These are phyloP conservation scores for Chaetomium fimeti DNA, from an alignment of 495 filamentous ascomycete species.

Conservation along the genomic window DNA sequence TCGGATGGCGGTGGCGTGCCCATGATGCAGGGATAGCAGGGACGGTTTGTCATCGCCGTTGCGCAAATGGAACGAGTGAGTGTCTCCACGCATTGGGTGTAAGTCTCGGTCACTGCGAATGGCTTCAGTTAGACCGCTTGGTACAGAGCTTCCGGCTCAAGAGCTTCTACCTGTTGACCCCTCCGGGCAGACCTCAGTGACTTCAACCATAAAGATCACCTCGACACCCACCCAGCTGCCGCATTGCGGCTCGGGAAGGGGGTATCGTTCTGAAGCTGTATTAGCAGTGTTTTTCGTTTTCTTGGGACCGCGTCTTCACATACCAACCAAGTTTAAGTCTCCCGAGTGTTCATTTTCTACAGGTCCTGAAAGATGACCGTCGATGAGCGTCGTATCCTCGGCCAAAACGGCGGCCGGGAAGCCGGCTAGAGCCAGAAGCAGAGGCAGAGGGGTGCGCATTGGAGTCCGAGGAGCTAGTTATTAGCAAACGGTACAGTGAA, in stretches of 20 bases:
- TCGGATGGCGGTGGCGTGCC: conserved; percentile 24
- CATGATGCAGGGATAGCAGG: conserved; percentile 43
- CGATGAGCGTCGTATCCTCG: conserved; percentile 25
- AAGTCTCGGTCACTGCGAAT: conserved; percentile 28
- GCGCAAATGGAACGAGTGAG: conserved; percentile 42
- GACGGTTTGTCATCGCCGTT: conserved; percentile 34
- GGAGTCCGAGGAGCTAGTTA: conserved; percentile 14
- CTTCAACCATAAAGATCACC: conserved; percentile 37
- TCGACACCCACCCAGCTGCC: conserved; percentile 41
- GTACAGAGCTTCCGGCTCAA: not conserved
- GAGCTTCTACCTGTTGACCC: conserved; percentile 29
- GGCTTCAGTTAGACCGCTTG: not conserved
- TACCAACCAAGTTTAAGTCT: conserved; percentile 28
- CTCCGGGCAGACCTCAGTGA: conserved; percentile 36
- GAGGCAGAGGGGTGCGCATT: conserved; percentile 24
- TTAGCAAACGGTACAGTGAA: not conserved
- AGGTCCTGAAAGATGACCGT: conserved; percentile 27
- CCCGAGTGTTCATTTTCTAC: conserved; percentile 24
- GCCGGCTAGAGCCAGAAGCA: conserved; percentile 29
- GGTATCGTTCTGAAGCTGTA: conserved; percentile 35
- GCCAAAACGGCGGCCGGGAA: conserved; percentile 17
- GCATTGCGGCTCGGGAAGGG: conserved; percentile 23
- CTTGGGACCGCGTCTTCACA: not conserved
- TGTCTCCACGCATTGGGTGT: conserved; percentile 31
- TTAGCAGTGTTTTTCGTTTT: conserved; percentile 8